Conservation (phyloP, 768 basidiomycete genomes). For the Boletus tylopilopsis region DNA sequence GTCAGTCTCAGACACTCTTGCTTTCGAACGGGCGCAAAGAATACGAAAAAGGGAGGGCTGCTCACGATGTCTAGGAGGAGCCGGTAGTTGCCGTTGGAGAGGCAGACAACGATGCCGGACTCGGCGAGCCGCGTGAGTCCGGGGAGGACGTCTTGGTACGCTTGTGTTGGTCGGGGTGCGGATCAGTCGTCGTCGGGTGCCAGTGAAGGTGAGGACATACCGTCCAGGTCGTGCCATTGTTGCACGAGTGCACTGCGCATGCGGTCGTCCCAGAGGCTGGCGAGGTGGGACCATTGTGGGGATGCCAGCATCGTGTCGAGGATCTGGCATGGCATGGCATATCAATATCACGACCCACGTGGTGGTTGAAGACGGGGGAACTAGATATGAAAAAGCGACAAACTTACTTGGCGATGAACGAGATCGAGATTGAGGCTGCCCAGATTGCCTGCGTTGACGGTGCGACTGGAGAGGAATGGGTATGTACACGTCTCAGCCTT, state of each 20-base stretch:
- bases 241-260: slow-evolving; percentile 44
- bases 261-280: slow-evolving; percentile 39
- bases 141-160: slow-evolving; percentile 52
- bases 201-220: slow-evolving; percentile 22
- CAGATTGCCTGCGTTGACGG: slow-evolving; percentile 41
- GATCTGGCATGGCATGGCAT: slow-evolving; percentile 37
- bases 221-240: slow-evolving; percentile 59
- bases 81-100: slow-evolving; percentile 65
- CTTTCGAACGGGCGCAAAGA: too few species aligned
- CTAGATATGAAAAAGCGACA: too few species aligned
- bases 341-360: too few species aligned
- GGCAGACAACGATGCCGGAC: slow-evolving; percentile 43
- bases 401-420: slow-evolving; percentile 51
- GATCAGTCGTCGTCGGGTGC: too few species aligned
- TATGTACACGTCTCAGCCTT: neutral
- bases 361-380: too few species aligned
- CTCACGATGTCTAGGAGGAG: slow-evolving; percentile 59
- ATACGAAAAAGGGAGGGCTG: too few species aligned
- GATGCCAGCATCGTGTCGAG: slow-evolving; percentile 51
- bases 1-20: neutral
- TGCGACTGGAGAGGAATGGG: slow-evolving; percentile 27
- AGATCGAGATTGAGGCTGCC: slow-evolving; percentile 52
- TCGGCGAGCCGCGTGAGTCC: slow-evolving; percentile 52
- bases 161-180: slow-evolving; percentile 27
- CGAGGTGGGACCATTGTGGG: slow-evolving; percentile 50